Percentiles rank a stretch among this genome's conserved stretches.
phyloP scores from a whole-genome alignment of 306 rosid species.

The Trifolium pratense region DNA sequence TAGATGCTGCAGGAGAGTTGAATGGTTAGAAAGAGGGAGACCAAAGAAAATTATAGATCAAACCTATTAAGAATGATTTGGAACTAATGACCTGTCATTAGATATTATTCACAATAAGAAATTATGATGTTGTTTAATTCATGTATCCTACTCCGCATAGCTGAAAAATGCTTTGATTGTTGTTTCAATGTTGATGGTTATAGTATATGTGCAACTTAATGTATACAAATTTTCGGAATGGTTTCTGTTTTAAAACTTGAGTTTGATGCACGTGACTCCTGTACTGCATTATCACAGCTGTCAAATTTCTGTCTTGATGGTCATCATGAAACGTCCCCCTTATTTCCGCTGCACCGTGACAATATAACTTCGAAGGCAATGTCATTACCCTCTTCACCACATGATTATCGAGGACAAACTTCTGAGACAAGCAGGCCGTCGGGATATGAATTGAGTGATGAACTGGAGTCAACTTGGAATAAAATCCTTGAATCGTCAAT shows the following conservation, averaged over 20 bases:
- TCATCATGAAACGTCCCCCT: constrained; percentile 46
- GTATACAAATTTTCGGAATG: constrained; percentile 14
- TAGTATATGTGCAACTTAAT: constrained; percentile 4
- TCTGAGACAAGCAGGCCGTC: constrained; percentile 64
- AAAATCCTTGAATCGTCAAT: constrained; percentile 74
- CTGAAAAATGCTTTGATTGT: background rate
- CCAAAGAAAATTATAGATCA: constrained; percentile 14
- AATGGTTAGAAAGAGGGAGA: constrained; percentile 23
- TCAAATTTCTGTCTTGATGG: constrained; percentile 49
- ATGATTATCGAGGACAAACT: constrained; percentile 73
- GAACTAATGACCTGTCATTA: background rate
- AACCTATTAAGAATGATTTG: constrained; percentile 3
- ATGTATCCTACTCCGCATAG: background rate
- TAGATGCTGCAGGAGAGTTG: background rate
- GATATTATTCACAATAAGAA: background rate
- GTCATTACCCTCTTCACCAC: constrained; percentile 92
- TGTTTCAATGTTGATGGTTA: constrained; percentile 11
- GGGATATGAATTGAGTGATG: constrained; percentile 49
- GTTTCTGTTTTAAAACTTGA: constrained; percentile 23
- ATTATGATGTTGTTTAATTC: background rate
- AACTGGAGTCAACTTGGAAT: constrained; percentile 79
- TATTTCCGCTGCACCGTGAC: constrained; percentile 48
- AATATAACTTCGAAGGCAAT: constrained; percentile 73
- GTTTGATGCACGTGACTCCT: constrained; percentile 28
- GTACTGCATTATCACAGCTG: constrained; percentile 38